Evolutionary conservation across 352 stramenopile species (phyloP).

Genomic region (Phytopythium montanum): DNA sequence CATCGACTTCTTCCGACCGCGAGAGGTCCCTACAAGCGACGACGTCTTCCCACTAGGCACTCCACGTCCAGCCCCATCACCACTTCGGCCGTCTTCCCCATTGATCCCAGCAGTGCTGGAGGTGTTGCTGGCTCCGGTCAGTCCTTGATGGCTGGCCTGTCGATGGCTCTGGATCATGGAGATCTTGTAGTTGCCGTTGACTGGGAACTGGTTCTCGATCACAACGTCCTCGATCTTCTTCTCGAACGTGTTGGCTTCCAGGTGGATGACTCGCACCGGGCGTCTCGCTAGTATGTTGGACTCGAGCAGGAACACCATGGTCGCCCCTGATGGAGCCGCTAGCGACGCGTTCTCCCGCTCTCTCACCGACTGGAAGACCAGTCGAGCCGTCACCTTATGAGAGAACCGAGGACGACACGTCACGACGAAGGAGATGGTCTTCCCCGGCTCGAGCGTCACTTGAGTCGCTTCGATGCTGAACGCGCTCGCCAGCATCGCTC

Average conservation of each 20-base stretch:
- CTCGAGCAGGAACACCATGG: slow-evolving; percentile 90
- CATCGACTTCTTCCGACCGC: background rate
- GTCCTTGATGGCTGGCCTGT: slow-evolving; percentile 3
- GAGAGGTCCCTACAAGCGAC: background rate
- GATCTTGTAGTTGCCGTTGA: slow-evolving; percentile 65
- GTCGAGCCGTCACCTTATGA: slow-evolving; percentile 70
- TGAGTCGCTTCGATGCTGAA: slow-evolving; percentile 74
- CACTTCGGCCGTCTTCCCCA: background rate
- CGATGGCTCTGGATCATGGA: slow-evolving; percentile 57
- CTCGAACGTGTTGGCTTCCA: slow-evolving; percentile 80
- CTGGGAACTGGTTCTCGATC: slow-evolving; percentile 87
- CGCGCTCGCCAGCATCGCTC: slow-evolving; percentile 22
- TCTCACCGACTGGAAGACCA: slow-evolving; percentile 85
- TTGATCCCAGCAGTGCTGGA: background rate
- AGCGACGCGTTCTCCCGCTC: slow-evolving; percentile 17
- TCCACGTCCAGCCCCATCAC: background rate
- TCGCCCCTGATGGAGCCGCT: slow-evolving; percentile 32
- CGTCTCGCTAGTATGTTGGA: slow-evolving; percentile 77
- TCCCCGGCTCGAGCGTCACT: slow-evolving; percentile 74
- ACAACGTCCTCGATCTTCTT: slow-evolving; percentile 68
- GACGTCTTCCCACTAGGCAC: background rate
- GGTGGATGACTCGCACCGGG: slow-evolving; percentile 76
- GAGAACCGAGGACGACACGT: slow-evolving; percentile 85
- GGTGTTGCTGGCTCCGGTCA: background rate
- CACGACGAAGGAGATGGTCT: slow-evolving; percentile 73